These are phyloP conservation scores for Naganishia onofrii DNA, from an alignment of 768 basidiomycete species.

Conservation along the genomic window DNA sequence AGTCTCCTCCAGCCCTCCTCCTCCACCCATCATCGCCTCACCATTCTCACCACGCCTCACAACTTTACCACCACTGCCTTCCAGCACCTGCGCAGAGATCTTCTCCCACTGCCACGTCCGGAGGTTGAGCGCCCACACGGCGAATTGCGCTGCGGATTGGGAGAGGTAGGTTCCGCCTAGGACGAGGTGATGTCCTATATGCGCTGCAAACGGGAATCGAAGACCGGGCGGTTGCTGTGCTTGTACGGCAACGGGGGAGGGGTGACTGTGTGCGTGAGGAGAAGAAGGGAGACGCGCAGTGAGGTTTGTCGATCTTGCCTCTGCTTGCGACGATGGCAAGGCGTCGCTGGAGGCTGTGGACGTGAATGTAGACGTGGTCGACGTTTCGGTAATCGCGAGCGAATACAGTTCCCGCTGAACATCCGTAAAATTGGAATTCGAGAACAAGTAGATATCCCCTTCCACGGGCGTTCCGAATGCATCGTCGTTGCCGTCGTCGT, in stretches of 20 bases:
- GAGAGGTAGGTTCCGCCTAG: slow-evolving; percentile 95
- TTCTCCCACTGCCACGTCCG: slow-evolving; percentile 41
- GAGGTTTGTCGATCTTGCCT: background rate
- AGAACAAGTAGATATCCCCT: slow-evolving; percentile 80
- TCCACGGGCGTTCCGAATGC: slow-evolving; percentile 12
- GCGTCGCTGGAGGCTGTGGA: too few species aligned
- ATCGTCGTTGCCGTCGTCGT: slow-evolving; percentile 33
- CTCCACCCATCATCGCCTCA: background rate
- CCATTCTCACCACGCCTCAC: slow-evolving; percentile 59
- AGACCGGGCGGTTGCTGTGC: slow-evolving; percentile 82
- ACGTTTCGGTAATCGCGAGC: background rate
- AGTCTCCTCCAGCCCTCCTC: background rate
- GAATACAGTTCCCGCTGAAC: slow-evolving; percentile 87
- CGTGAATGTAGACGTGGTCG: too few species aligned
- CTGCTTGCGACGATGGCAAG: too few species aligned
- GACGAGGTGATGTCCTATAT: slow-evolving; percentile 78
- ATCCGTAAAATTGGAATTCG: slow-evolving; percentile 84
- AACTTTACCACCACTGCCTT: slow-evolving; percentile 68
- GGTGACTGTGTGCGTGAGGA: slow-evolving; percentile 31
- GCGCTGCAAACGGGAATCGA: slow-evolving; percentile 90
- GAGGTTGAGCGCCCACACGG: slow-evolving; percentile 94
- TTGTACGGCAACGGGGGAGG: slow-evolving; percentile 25
- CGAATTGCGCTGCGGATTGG: slow-evolving; percentile 88
- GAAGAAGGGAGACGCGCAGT: background rate
- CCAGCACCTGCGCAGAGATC: slow-evolving; percentile 39